These are phyloP conservation scores for Naematelia encephala DNA, from an alignment of 768 basidiomycete species.

Conservation along the genomic window DNA sequence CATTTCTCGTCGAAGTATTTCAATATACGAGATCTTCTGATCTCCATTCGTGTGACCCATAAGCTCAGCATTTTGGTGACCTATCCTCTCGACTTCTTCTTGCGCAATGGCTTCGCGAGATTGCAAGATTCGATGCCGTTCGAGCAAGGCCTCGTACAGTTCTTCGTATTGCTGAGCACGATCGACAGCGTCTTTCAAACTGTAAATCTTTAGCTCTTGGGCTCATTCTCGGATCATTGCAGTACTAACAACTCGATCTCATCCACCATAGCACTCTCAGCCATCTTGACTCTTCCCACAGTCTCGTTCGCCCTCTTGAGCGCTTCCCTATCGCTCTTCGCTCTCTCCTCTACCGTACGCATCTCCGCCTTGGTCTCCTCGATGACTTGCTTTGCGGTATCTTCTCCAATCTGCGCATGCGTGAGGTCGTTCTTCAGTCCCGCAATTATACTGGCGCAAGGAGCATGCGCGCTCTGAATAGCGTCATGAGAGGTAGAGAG, in stretches of 20 bases:
- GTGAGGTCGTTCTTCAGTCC: conserved; percentile 7
- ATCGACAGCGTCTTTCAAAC: conserved; percentile 58
- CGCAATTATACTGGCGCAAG: conserved; percentile 11
- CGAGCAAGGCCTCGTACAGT: conserved; percentile 64
- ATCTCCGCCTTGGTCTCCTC: conserved; percentile 14
- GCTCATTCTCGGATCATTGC: background rate
- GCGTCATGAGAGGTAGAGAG: conserved; percentile 10
- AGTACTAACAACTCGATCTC: conserved; percentile 66
- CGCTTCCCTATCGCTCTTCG: conserved; percentile 22
- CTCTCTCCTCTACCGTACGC: conserved; percentile 13
- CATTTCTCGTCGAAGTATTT: conserved; percentile 73
- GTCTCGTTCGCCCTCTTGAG: conserved; percentile 34
- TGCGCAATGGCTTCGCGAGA: conserved; percentile 73
- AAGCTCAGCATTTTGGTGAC: conserved; percentile 79
- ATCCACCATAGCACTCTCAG: conserved; percentile 65
- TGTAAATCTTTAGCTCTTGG: conserved; percentile 31
- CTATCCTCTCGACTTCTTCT: conserved; percentile 70
- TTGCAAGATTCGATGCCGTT: conserved; percentile 64
- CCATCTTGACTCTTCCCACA: conserved; percentile 53
- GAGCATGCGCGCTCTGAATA: conserved; percentile 9
- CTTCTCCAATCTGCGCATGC: conserved; percentile 1
- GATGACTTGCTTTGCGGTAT: background rate
- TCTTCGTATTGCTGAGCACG: conserved; percentile 66
- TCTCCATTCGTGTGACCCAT: conserved; percentile 77
- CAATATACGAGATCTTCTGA: conserved; percentile 83